A percentile compares a stretch with the other conserved stretches of the same genome.
Conservation (phyloP, 768 basidiomycete genomes). For the Coprinopsis sp. region DNA sequence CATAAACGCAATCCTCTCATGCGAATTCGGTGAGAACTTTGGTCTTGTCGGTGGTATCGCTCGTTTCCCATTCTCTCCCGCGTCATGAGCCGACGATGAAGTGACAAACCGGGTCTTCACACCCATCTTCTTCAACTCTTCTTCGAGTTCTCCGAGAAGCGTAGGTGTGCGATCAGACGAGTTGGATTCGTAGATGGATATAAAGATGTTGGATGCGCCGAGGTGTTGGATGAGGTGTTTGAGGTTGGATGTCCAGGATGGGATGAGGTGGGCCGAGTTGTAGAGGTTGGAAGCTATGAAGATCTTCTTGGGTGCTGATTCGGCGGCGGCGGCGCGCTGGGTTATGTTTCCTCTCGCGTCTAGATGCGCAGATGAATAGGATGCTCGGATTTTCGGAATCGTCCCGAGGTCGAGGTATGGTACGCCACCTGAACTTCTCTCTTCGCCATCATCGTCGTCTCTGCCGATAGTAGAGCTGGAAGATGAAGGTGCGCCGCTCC, state of each 20-base stretch:
- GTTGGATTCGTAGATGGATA: constrained; percentile 1
- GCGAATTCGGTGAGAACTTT: neutral
- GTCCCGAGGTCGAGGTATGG: too few relatives aligned
- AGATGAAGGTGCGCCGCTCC: neutral
- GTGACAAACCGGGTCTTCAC: neutral
- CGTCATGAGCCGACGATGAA: too few relatives aligned
- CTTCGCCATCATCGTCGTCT: too few relatives aligned
- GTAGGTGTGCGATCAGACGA: neutral
- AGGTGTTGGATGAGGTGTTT: neutral
- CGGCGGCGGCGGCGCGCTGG: too few relatives aligned
- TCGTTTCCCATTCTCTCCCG: too few relatives aligned
- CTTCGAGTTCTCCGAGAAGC: neutral
- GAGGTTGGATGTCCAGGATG: neutral
- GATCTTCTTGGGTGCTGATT: too few relatives aligned
- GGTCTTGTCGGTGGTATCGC: too few relatives aligned
- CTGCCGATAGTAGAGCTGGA: neutral
- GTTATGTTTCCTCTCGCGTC: too few relatives aligned
- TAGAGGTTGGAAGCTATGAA: neutral
- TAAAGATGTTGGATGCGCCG: neutral
- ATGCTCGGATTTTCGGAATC: too few relatives aligned
- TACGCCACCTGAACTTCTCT: too few relatives aligned
- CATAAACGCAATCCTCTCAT: neutral
- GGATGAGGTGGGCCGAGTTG: constrained; percentile 2
- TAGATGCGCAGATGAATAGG: too few relatives aligned
- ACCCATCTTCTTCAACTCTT: neutral